Evolutionary conservation across 371 early-diverging fungal species (phyloP), one percentile per base, ranked within the genome.

Genomic region (Dinochytrium kinnereticum): DNA sequence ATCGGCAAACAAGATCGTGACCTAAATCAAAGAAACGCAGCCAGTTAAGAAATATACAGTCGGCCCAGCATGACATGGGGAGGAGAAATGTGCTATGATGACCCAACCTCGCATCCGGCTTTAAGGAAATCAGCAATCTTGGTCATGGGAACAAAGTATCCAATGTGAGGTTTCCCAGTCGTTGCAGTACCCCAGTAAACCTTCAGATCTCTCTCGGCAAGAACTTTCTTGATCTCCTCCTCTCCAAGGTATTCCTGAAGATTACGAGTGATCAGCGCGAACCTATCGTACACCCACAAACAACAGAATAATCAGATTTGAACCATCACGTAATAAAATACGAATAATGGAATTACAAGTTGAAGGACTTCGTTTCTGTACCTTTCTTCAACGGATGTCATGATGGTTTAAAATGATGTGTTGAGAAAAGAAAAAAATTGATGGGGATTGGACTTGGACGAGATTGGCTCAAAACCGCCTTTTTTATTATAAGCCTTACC

Each of bases 181-280:
- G 99, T 93, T 26, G 99, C 99, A 34, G 99, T 99, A 59, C 99
- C 99, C 99, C 99, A 99, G 91, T 99, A 99, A 78, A 99, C 83
- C 74, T 91, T 94, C 44, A 99, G 82, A 82, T 97, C 94, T 68
- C 99, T 59, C 81, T 96, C 94, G 1, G 83, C 84, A 26, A 99
- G 89, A 64, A 96, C 89, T 74, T 92, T 87, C 76, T 92, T 90
- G 57, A 99, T 89, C 78, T 95, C 91, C 39, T 95, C 97, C 24
- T 82, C 91, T 70, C 98, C 98, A n/a, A 99, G 89, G 26, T 94
- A 91, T 81, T 99, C 99, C 82, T 99, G 96, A 64, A 99, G 90
- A 84, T 96, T 97, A 76, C 98, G 91, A 40, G 93, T 93, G 77
- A 99, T 99, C 64, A 99, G 87, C 55, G 86, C 81, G 82, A 92